phyloP scores from a whole-genome alignment of 176 grass and related monocot species.

The Carex cristatella region DNA sequence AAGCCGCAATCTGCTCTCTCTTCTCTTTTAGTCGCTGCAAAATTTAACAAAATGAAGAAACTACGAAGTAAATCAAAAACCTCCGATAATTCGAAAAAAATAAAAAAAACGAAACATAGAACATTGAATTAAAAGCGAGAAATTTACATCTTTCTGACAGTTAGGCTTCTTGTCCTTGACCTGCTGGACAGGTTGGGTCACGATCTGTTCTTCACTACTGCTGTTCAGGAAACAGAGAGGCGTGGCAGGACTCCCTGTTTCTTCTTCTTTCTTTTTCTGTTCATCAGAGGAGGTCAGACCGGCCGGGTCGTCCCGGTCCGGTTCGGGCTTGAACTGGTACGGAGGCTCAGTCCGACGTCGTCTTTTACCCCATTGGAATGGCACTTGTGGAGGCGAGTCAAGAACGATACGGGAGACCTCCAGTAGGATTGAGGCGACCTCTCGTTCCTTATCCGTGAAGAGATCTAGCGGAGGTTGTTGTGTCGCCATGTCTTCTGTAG shows the following conservation, averaged over 20 bases:
- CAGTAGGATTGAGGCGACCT: conserved; percentile 19
- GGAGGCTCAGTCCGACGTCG: not conserved
- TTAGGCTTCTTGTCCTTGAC: not conserved
- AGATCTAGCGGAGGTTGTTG: not conserved
- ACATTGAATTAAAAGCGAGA: not conserved
- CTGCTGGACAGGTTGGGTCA: not conserved
- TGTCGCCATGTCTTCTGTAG: not conserved
- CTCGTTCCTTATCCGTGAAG: conserved; percentile 9
- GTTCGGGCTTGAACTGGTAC: conserved; percentile 6
- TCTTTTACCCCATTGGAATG: conserved; percentile 2
- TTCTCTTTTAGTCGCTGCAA: conserved; percentile 8
- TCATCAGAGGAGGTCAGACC: not conserved
- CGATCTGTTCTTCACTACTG: not conserved
- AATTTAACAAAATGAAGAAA: not conserved
- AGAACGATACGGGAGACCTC: not conserved
- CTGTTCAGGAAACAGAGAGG: conserved; percentile 9
- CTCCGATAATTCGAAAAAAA: not conserved
- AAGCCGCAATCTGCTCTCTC: conserved; percentile 1
- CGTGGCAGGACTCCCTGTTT: not conserved
- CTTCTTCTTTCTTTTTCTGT: not conserved
- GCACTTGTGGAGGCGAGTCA: not conserved
- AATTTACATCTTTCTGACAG: not conserved
- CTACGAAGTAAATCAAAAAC: not conserved
- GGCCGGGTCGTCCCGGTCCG: not conserved
- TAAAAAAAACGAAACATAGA: not conserved